phyloP scores from a whole-genome alignment of 1,284 basidiomycete genomes.

The Gomphus bonarii region DNA sequence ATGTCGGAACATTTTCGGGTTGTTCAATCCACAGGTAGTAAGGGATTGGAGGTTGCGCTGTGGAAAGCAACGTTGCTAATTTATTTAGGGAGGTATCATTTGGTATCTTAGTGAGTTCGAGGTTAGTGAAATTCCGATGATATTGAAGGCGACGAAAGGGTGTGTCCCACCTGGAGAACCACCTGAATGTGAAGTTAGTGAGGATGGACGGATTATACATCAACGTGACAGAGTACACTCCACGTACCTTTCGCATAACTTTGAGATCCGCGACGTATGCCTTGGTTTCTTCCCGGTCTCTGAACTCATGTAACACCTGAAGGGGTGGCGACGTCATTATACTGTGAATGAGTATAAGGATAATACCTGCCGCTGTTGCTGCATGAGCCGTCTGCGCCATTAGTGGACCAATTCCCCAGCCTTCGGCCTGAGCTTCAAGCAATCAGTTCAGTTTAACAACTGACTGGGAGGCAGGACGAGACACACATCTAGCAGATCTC shows the following conservation, averaged over 20 bases:
- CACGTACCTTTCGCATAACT: constrained; percentile 30
- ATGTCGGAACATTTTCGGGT: constrained; percentile 41
- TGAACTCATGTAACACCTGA: constrained; percentile 32
- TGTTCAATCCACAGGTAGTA: constrained; percentile 45
- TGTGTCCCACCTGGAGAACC: constrained; percentile 27
- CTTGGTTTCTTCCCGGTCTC: constrained; percentile 28
- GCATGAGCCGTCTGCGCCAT: constrained; percentile 48
- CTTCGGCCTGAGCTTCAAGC: constrained; percentile 24
- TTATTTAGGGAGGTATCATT: constrained; percentile 25
- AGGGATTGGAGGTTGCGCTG: constrained; percentile 22
- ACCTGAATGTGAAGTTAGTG: constrained; percentile 20
- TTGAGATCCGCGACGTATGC: constrained; percentile 30
- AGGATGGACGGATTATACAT: constrained; percentile 9
- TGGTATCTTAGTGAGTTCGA: constrained; percentile 21
- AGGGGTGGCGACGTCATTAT: neutral
- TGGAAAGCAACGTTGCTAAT: constrained; percentile 25
- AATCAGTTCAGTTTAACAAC: constrained; percentile 3
- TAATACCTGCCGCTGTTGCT: constrained; percentile 30
- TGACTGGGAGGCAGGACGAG: neutral
- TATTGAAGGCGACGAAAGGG: neutral
- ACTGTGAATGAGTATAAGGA: neutral
- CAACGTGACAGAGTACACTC: neutral
- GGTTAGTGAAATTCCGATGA: neutral
- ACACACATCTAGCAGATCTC: constrained; percentile 32
- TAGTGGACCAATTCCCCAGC: constrained; percentile 43